Evolutionary conservation across 495 filamentous ascomycete species (phyloP).

Genomic region (Neurospora sublineolata): DNA sequence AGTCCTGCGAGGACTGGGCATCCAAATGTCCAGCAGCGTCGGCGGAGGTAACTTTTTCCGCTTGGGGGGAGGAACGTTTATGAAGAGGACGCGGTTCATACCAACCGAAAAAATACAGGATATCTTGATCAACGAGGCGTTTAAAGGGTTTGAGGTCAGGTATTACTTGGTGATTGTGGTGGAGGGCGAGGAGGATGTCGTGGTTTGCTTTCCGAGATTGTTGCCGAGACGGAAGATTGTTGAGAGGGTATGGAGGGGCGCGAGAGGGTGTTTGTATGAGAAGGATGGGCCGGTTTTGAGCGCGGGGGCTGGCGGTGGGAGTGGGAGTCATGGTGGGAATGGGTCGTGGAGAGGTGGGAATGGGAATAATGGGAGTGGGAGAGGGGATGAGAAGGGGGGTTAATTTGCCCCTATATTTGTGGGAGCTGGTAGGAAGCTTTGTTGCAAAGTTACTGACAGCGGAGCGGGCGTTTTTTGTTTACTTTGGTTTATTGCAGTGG

Average conservation of each 20-base stretch:
- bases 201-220: constrained; percentile 85
- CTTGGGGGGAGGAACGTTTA: constrained; percentile 38
- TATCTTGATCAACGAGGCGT: constrained; percentile 90
- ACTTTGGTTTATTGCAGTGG: not conserved
- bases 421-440: not conserved
- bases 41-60: constrained; percentile 22
- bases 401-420: not conserved
- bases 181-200: constrained; percentile 74
- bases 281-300: constrained; percentile 21
- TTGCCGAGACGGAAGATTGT: constrained; percentile 57
- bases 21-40: constrained; percentile 52
- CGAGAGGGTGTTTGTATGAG: constrained; percentile 66
- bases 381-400: not conserved
- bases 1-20: constrained; percentile 77
- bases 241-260: constrained; percentile 79
- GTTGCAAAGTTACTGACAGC: not conserved
- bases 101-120: constrained; percentile 85
- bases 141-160: constrained; percentile 80
- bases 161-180: constrained; percentile 88
- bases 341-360: not conserved
- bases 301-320: not conserved
- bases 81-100: constrained; percentile 59
- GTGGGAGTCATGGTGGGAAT: constrained; percentile 2
- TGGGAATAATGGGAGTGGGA: not conserved
- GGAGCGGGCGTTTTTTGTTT: not conserved